Base-by-base conservation (phyloP, 768 basidiomycete genomes). In the Omphalotus guepiniiformis region DNA sequence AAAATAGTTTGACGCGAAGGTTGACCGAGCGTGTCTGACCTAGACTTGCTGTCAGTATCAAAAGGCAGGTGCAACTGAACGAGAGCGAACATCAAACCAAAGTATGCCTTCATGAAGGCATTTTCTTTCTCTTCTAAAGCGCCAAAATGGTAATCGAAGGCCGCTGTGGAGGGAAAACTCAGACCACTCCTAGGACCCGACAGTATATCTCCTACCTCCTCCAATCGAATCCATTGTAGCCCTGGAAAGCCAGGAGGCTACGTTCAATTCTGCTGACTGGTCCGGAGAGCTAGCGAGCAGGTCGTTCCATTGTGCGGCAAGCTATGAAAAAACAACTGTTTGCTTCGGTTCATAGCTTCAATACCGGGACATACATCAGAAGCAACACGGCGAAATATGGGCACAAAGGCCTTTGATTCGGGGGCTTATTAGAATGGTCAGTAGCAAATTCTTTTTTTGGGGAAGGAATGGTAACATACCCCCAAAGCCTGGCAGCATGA, bases 61-160 rank as follows among this genome's bases (percentile, higher is more conserved):
- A 15, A n/a, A 16, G 9, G 7, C n/a, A 58, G 60, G 27, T 47
- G 28, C 7, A 29, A 47, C 13, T 0, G 18, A 26, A 18, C n/a
- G 39, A 30, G n/a, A 27, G 30, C 38, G 4, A 18, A 72, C 75
- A 77, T 73, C 13, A 79, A 64, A 30, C 75, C 77, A 47, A 71
- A 67, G 57, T 80, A 81, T 3, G 78, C 74, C 51, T 72, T 70
- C 61, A 73, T 75, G 38, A 82, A 74, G 48, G 74, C 71, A 56
- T 78, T 79, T 37, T 77, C 67, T 2, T 64, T 56, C 46, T 76
- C 64, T 11, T 70, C 63, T n/a, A 80, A 55, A 0, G 74, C 74
- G 21, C 76, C 78, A 48, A 82, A 79, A 15, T 79, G 71, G 56
- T 78, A 78, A 54, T 79, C 79, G 60, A 76, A 76, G 2, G 74